Conservation (phyloP, 176 grass and related monocot species). For the Oryza longistaminata region DNA sequence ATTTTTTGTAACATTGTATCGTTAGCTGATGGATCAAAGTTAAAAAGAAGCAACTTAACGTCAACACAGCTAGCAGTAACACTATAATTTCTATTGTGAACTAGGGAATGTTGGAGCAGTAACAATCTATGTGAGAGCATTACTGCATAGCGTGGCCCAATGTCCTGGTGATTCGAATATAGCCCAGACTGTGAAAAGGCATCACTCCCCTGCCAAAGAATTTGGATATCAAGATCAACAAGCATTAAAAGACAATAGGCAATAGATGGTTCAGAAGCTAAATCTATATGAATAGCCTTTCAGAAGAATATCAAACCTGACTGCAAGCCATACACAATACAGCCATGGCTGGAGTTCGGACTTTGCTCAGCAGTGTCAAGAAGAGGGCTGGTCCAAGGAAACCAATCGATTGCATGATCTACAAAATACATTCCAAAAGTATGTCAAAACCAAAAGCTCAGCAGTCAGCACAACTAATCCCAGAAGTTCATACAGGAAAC, state of each 20-base stretch:
- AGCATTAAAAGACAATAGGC: neutral
- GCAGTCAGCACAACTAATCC: neutral
- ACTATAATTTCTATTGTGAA: constrained; percentile 2
- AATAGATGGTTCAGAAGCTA: neutral
- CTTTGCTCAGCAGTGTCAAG: constrained; percentile 71
- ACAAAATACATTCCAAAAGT: neutral
- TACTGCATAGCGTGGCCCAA: constrained; percentile 95
- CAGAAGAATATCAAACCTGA: constrained; percentile 60
- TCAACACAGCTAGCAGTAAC: neutral
- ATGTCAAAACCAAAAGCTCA: constrained; percentile 18
- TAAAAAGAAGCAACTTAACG: neutral
- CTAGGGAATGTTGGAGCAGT: constrained; percentile 7
- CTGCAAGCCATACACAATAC: constrained; percentile 96
- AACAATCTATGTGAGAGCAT: constrained; percentile 8
- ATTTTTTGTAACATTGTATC: neutral
- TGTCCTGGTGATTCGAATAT: constrained; percentile 97
- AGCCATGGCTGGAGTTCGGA: constrained; percentile 68
- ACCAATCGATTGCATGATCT: constrained; percentile 99
- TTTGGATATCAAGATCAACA: neutral
- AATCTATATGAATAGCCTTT: constrained; percentile 14
- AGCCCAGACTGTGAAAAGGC: constrained; percentile 95
- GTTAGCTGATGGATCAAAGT: constrained; percentile 27
- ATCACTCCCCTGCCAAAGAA: constrained; percentile 71
- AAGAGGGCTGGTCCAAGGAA: constrained; percentile 95
- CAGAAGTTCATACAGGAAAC: constrained; percentile 20